These are phyloP conservation scores for Knoxia roxburghii DNA, from an alignment of 257 asterid species.

Conservation along the genomic window DNA sequence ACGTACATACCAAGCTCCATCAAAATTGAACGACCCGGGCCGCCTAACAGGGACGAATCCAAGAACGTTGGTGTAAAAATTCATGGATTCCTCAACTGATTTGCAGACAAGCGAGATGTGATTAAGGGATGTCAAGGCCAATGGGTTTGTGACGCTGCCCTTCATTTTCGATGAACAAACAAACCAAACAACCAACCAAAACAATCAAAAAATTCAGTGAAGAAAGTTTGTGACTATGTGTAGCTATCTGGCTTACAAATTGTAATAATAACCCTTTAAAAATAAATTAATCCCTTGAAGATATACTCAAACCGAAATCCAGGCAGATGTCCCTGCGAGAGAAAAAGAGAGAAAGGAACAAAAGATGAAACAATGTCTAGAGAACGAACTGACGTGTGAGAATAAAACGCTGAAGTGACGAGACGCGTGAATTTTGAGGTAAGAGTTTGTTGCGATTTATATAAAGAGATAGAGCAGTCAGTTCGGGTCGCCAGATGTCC, in stretches of 20 bases:
- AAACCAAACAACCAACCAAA: not conserved
- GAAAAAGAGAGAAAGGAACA: not conserved
- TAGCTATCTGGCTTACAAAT: no score
- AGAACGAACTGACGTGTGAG: no score
- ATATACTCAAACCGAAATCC: no score
- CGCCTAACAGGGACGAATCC: conserved; percentile 84
- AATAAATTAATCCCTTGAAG: no score
- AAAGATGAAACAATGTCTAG: not conserved
- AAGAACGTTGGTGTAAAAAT: conserved; percentile 69
- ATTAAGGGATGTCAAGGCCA: conserved; percentile 74
- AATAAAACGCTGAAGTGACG: not conserved
- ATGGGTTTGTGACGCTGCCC: conserved; percentile 54
- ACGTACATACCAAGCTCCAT: conserved; percentile 82
- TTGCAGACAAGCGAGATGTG: conserved; percentile 80
- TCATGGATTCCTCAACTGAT: conserved; percentile 74
- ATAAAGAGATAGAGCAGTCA: no score
- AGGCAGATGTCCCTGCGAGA: no score
- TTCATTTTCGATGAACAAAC: conserved; percentile 31
- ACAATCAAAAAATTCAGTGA: not conserved
- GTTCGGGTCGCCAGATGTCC: conserved; percentile 35
- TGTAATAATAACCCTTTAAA: no score
- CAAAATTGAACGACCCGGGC: conserved; percentile 82
- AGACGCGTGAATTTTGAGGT: not conserved
- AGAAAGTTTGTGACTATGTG: no score
- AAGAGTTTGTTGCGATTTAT: no score